Evolutionary conservation across 202 grass and related monocot species (phyloP).

Genomic region (Cymbopogon flexuosus): DNA sequence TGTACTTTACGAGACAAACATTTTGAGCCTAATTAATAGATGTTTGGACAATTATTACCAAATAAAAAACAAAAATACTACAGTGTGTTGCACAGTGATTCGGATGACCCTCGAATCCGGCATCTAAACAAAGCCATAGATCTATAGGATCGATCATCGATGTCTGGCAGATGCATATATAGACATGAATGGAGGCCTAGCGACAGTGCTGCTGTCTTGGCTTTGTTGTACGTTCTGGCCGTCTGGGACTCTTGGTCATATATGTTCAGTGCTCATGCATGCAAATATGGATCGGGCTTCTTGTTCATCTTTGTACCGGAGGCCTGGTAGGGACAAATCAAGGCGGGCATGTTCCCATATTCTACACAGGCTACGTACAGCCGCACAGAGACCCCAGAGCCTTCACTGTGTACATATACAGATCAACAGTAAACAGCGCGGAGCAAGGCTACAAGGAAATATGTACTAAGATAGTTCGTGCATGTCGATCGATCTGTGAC

Average conservation of each 20-base stretch:
- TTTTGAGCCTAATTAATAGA: too few species aligned
- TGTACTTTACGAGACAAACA: too few species aligned
- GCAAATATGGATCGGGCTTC: conserved; percentile 20
- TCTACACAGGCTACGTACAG: background rate
- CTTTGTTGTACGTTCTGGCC: too few species aligned
- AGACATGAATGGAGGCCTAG: background rate
- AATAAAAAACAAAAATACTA: too few species aligned
- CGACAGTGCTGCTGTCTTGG: background rate
- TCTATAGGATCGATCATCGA: background rate
- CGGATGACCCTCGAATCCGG: too few species aligned
- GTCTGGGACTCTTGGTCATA: background rate
- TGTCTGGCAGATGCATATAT: background rate
- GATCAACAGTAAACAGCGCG: conserved; percentile 21
- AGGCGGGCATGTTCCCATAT: conserved; percentile 26
- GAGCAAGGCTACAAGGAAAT: conserved; percentile 23
- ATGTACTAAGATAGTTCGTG: conserved; percentile 5
- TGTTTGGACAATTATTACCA: too few species aligned
- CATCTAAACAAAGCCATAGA: background rate
- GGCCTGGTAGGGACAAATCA: conserved; percentile 21
- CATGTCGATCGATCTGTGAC: background rate
- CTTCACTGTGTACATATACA: background rate
- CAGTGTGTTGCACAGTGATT: too few species aligned
- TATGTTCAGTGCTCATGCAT: conserved; percentile 23
- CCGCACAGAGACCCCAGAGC: conserved; percentile 14
- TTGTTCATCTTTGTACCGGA: background rate